Percentiles rank a stretch among this genome's conserved stretches.
These are phyloP conservation scores for Cercospora sp. DNA, from an alignment of 2,329 filamentous ascomycete genomes.

Conservation along the genomic window DNA sequence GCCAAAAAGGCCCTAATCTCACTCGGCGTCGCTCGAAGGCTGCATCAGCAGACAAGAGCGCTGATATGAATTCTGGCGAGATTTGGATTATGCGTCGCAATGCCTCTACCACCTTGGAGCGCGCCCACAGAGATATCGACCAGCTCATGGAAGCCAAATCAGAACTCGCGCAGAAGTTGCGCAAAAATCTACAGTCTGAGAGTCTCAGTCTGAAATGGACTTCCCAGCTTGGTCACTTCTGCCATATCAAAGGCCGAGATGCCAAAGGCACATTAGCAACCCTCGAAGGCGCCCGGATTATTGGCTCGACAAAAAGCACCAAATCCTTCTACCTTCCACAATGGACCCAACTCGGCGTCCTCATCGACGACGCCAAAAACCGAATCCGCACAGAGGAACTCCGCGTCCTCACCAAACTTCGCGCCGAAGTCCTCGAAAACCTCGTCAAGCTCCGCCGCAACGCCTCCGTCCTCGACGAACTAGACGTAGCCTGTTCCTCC, in stretches of 20 bases:
- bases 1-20: constrained; percentile 48
- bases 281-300: constrained; percentile 51
- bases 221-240: constrained; percentile 82
- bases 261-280: constrained; percentile 48
- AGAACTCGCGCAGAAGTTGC: constrained; percentile 61
- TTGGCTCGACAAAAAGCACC: constrained; percentile 81
- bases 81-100: constrained; percentile 63
- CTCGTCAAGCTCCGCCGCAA: constrained; percentile 85
- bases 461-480: constrained; percentile 85
- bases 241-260: constrained; percentile 84
- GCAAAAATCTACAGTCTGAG: constrained; percentile 54
- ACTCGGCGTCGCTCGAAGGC: constrained; percentile 27
- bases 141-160: constrained; percentile 61
- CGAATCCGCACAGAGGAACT: constrained; percentile 84
- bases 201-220: constrained; percentile 82
- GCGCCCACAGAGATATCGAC: constrained; percentile 68
- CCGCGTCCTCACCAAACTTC: constrained; percentile 71
- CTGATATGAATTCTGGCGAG: constrained; percentile 43
- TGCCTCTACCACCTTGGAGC: constrained; percentile 66
- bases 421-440: constrained; percentile 74
- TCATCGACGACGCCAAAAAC: constrained; percentile 73
- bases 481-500: constrained; percentile 87
- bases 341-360: constrained; percentile 79
- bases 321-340: constrained; percentile 78
- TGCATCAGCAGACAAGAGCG: constrained; percentile 3